Percentiles rank a stretch among this genome's conserved stretches.
These are phyloP conservation scores for Protomyces arabidopsidicola DNA, from an alignment of 1,139 yeast species.

Conservation along the genomic window DNA sequence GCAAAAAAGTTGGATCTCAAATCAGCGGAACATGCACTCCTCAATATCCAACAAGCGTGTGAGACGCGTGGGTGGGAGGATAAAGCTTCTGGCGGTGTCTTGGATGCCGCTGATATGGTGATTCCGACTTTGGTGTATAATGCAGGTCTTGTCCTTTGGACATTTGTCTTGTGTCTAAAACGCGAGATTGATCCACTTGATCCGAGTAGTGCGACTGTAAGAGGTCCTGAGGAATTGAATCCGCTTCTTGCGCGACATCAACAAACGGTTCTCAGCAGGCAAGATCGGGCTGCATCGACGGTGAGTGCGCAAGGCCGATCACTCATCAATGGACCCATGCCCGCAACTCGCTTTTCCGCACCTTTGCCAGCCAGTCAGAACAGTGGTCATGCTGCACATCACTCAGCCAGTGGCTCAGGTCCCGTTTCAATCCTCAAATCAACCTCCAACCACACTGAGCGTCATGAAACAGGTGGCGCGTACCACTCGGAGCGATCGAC, in stretches of 20 bases:
- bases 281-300: neutral
- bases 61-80: neutral
- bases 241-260: neutral
- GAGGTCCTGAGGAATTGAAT: neutral
- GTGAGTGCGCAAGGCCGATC: neutral
- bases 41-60: neutral
- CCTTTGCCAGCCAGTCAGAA: neutral
- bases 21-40: neutral
- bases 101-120: neutral
- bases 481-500: neutral
- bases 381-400: neutral
- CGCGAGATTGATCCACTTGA: neutral
- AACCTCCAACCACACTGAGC: neutral
- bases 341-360: neutral
- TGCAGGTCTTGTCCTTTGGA: conserved; percentile 4
- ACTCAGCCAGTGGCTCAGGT: neutral
- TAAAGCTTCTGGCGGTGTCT: neutral
- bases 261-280: neutral
- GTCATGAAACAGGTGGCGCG: neutral
- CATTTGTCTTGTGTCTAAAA: neutral
- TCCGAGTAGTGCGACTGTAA: neutral
- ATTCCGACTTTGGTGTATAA: neutral
- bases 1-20: neutral
- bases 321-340: neutral
- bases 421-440: neutral